Evolutionary conservation across 768 basidiomycete genomes (phyloP).

Genomic region (Pholiota molesta): DNA sequence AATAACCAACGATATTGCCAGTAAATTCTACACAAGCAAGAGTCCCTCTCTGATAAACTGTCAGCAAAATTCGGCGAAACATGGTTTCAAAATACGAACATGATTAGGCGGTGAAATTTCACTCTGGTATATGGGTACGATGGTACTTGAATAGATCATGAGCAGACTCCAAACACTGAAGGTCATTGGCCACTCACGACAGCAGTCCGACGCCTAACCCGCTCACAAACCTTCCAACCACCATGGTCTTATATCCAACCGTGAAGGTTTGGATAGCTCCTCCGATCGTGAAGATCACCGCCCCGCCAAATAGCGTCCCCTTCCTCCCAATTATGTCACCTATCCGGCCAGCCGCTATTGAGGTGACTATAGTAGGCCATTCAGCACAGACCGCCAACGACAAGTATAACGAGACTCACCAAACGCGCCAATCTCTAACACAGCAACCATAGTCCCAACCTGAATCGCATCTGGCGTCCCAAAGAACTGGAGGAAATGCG

Average conservation of each 20-base stretch:
- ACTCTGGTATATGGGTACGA: slow-evolving; percentile 92
- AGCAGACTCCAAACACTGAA: neutral
- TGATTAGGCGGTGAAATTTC: slow-evolving; percentile 94
- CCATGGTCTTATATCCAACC: slow-evolving; percentile 76
- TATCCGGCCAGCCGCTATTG: slow-evolving; percentile 81
- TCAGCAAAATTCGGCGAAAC: neutral
- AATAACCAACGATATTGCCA: slow-evolving; percentile 89
- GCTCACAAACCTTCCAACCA: slow-evolving; percentile 78
- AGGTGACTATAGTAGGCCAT: slow-evolving; percentile 67
- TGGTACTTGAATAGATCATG: slow-evolving; percentile 57
- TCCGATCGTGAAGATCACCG: slow-evolving; percentile 82
- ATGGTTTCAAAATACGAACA: slow-evolving; percentile 42
- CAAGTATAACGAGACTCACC: slow-evolving; percentile 44
- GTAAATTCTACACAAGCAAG: slow-evolving; percentile 96
- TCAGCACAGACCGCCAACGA: neutral
- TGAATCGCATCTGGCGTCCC: slow-evolving; percentile 73
- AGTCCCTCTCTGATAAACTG: slow-evolving; percentile 66
- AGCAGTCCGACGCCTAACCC: slow-evolving; percentile 91
- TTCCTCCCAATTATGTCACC: slow-evolving; percentile 86
- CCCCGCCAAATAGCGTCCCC: slow-evolving; percentile 85
- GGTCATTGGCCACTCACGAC: slow-evolving; percentile 55
- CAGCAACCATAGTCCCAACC: slow-evolving; percentile 91
- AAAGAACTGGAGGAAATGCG: slow-evolving; percentile 84
- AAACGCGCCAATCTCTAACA: slow-evolving; percentile 90
- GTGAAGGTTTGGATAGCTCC: slow-evolving; percentile 87